phyloP scores from a whole-genome alignment of 2,329 filamentous ascomycete species.

The Penicillium psychrosexuale region DNA sequence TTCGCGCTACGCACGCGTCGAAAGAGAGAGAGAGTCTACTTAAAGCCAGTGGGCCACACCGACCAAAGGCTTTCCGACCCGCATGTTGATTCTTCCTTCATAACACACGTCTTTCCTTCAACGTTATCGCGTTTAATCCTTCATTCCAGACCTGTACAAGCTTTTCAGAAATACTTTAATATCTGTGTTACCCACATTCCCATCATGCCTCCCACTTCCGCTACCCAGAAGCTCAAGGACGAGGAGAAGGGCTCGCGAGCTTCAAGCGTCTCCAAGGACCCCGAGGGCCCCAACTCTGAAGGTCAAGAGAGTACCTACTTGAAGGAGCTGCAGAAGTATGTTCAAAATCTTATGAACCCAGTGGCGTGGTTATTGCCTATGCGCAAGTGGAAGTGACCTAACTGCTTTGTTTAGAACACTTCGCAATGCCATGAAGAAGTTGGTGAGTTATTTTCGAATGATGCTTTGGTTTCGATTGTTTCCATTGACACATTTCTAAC shows the following conservation, averaged over 20 bases:
- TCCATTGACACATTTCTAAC: slow-evolving; percentile 11
- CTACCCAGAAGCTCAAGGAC: slow-evolving; percentile 61
- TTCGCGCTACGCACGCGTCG: not conserved
- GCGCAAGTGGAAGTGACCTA: slow-evolving; percentile 10
- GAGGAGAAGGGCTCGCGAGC: slow-evolving; percentile 57
- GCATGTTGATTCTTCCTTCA: slow-evolving; percentile 27
- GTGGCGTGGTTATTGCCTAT: slow-evolving; percentile 5
- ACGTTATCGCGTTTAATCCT: slow-evolving; percentile 6
- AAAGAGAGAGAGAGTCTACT: not conserved
- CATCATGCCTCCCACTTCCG: slow-evolving; percentile 61
- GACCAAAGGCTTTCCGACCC: slow-evolving; percentile 19
- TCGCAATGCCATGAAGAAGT: slow-evolving; percentile 90
- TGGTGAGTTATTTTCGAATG: slow-evolving; percentile 56
- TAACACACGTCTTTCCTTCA: slow-evolving; percentile 3
- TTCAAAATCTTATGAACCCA: slow-evolving; percentile 7
- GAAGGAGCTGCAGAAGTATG: slow-evolving; percentile 86
- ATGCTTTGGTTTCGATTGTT: not conserved
- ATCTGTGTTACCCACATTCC: slow-evolving; percentile 24
- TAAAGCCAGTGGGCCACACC: slow-evolving; percentile 8
- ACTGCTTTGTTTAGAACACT: slow-evolving; percentile 62
- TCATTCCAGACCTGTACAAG: slow-evolving; percentile 12
- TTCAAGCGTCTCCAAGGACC: slow-evolving; percentile 30
- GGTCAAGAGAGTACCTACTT: slow-evolving; percentile 73
- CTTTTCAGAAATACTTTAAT: slow-evolving; percentile 12
- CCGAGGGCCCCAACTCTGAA: slow-evolving; percentile 42